Base-by-base conservation (phyloP, 768 basidiomycete genomes). In the Leccinellum rugosiceps region DNA sequence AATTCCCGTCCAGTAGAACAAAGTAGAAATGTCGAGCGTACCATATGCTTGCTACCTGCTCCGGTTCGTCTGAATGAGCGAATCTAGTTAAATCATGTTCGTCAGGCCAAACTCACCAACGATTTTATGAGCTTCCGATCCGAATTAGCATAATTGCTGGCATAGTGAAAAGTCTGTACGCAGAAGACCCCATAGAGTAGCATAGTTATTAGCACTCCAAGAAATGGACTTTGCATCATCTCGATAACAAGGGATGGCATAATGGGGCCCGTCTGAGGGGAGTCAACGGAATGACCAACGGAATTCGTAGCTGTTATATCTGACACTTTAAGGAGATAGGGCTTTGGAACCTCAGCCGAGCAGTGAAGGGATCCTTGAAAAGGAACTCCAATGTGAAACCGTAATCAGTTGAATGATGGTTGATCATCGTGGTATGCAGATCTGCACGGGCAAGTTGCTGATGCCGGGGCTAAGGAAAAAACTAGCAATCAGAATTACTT, bases 81-180 rank as follows among this genome's bases (percentile, higher is more conserved):
- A 32, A 2, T 21, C 8, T 21, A 32, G 15, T 8, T 9, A 23
- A 8, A 32, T 4, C 11, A 4, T 31, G 17, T 30, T 9, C 31
- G 28, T 6, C 17, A 23, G 11, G 34, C 46, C 19, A 38, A 17
- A 65, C 59, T 55, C 57, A 64, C 63, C 63, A 64, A 21, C 43
- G 51, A 58, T 38, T 58, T 58, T 6, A 64, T 23, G 19, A 19
- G 9, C 3, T 41, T 56, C 15, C 26, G 52, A 35, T 64, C 63
- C 5, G 58, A 50, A 10, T 35, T n/a, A 5, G 32, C 31, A 14
- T 61, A 61, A 10, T 55, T 51, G 3, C 13, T 44, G 23, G 48
- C 51, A 34, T 65, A 65, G 32, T 43, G 50, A 38, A 65, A 65
- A 4, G 52, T 57, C 32, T 65, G 63, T 56, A 62, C 48, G 53